Conservation (phyloP, 345 rosid genomes). For the Microcos paniculata region DNA sequence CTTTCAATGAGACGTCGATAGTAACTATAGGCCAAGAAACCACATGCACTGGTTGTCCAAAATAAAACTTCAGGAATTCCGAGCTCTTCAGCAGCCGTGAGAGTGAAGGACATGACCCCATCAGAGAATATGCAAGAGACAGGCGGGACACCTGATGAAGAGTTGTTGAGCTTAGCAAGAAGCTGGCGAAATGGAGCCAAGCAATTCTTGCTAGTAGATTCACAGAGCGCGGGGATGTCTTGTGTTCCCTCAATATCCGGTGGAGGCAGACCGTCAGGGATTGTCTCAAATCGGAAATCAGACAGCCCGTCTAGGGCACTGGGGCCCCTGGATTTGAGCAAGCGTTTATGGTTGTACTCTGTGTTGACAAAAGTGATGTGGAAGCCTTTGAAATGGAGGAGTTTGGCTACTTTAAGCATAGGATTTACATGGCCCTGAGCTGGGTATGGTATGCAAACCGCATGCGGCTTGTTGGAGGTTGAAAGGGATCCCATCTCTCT, state of each 20-base stretch:
- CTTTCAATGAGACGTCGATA: slow-evolving; percentile 20
- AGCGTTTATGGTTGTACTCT: slow-evolving; percentile 11
- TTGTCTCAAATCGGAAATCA: slow-evolving; percentile 7
- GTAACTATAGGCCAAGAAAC: slow-evolving; percentile 32
- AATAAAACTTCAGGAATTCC: slow-evolving; percentile 25
- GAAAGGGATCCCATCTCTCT: neutral
- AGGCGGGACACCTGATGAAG: slow-evolving; percentile 15
- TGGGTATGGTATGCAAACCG: slow-evolving; percentile 40
- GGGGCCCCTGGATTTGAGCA: slow-evolving; percentile 12
- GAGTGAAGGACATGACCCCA: slow-evolving; percentile 25
- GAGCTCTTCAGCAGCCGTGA: slow-evolving; percentile 25
- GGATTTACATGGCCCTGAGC: slow-evolving; percentile 44
- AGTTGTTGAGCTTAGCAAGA: slow-evolving; percentile 22
- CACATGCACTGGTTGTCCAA: slow-evolving; percentile 36
- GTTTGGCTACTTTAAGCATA: slow-evolving; percentile 37
- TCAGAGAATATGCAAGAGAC: slow-evolving; percentile 35
- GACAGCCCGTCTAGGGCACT: slow-evolving; percentile 9
- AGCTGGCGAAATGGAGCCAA: slow-evolving; percentile 28
- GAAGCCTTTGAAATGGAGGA: slow-evolving; percentile 36
- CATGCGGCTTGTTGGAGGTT: slow-evolving; percentile 22
- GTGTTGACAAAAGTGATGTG: slow-evolving; percentile 31
- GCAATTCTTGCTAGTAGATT: slow-evolving; percentile 21
- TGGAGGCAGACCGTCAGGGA: slow-evolving; percentile 17
- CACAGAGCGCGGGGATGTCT: slow-evolving; percentile 23
- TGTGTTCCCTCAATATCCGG: slow-evolving; percentile 11